Conservation (phyloP, 2,329 filamentous ascomycete species). For the Rhynchosporium agropyri region DNA sequence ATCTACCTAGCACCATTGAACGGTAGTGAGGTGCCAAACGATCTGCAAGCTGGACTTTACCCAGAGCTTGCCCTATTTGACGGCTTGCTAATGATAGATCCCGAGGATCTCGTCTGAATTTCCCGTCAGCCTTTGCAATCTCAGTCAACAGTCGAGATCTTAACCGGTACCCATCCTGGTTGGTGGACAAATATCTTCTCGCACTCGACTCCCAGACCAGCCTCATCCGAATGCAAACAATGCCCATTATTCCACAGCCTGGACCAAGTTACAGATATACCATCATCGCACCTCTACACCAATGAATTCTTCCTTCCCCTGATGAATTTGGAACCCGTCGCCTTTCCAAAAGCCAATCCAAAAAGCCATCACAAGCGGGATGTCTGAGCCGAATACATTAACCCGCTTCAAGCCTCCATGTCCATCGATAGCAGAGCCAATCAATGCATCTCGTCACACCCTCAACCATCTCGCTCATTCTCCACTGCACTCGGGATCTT, state of each 20-base stretch:
- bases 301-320: neutral
- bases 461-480: neutral
- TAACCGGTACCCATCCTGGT: neutral
- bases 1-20: neutral
- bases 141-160: neutral
- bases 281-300: neutral
- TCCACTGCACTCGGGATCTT: neutral
- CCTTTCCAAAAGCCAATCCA: neutral
- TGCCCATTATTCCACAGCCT: neutral
- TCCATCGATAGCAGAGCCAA: neutral
- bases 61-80: neutral
- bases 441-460: neutral
- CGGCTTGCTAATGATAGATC: neutral
- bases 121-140: neutral
- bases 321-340: too few species aligned
- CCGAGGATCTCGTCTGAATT: neutral
- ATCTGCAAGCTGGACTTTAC: neutral
- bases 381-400: constrained; percentile 5
- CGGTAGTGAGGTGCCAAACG: neutral
- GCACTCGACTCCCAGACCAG: neutral
- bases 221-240: neutral
- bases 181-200: constrained; percentile 4
- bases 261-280: constrained; percentile 4
- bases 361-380: neutral
- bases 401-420: neutral